Conservation (phyloP, 2,329 filamentous ascomycete genomes). For the Ophiocordyceps australis region DNA sequence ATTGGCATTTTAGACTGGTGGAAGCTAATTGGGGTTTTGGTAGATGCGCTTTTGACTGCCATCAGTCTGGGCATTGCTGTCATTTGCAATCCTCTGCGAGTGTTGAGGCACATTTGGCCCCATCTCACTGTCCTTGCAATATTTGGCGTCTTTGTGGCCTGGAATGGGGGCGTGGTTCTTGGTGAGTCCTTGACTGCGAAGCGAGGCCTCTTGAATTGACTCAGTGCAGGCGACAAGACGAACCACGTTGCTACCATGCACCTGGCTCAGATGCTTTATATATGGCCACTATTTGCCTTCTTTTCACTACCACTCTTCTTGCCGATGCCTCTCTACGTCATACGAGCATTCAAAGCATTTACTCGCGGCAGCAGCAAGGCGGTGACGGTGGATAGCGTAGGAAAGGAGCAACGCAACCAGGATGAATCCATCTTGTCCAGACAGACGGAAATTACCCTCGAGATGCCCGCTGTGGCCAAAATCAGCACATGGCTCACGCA, state of each 20-base stretch:
- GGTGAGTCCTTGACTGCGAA: constrained; percentile 29
- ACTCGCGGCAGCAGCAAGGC: too few species aligned
- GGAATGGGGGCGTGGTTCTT: constrained; percentile 85
- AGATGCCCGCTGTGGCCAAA: too few species aligned
- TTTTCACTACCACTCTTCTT: constrained; percentile 70
- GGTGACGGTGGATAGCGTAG: too few species aligned
- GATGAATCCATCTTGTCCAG: too few species aligned
- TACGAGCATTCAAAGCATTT: constrained; percentile 16
- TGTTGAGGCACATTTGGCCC: constrained; percentile 34
- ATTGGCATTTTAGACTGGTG: too few species aligned
- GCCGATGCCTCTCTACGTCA: constrained; percentile 23
- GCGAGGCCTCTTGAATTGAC: neutral
- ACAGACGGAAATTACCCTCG: too few species aligned
- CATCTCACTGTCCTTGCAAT: constrained; percentile 42
- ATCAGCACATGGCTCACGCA: constrained; percentile 18
- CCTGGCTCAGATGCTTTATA: constrained; percentile 81
- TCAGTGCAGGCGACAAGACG: constrained; percentile 62
- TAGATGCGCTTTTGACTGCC: constrained; percentile 36
- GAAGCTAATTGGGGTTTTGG: too few species aligned
- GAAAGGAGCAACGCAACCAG: too few species aligned
- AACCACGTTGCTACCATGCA: constrained; percentile 87
- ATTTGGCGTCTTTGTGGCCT: constrained; percentile 61
- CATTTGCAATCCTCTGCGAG: constrained; percentile 23
- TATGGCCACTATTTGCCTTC: constrained; percentile 79
- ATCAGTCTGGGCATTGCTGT: constrained; percentile 46